Evolutionary conservation across 306 rosid genomes (phyloP).

Genomic region (Clitoria ternatea): DNA sequence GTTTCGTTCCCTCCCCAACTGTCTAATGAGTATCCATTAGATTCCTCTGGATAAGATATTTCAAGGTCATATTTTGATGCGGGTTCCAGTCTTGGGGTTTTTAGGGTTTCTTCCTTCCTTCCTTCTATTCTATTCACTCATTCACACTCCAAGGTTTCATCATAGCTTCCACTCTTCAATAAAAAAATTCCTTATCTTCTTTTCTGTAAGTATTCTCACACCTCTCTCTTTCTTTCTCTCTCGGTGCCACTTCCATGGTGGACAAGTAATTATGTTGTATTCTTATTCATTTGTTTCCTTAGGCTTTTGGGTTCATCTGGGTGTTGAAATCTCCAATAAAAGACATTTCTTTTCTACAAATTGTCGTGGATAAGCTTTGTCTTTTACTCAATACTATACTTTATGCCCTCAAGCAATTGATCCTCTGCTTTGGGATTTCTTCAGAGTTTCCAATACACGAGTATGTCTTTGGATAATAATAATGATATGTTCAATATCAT

Average conservation of each 20-base stretch:
- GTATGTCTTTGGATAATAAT: not conserved
- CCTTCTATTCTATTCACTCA: not conserved
- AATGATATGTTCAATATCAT: not conserved
- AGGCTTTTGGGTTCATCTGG: not conserved
- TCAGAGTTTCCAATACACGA: not conserved
- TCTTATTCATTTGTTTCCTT: not conserved
- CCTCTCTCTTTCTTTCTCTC: not conserved
- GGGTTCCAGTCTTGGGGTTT: too few species aligned
- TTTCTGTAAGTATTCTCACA: not conserved
- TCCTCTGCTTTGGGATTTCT: too few species aligned
- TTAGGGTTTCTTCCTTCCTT: too few species aligned
- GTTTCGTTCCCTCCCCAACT: too few species aligned
- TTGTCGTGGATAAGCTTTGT: not conserved
- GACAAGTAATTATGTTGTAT: not conserved
- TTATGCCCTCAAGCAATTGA: too few species aligned
- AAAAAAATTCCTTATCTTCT: not conserved
- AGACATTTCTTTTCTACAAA: not conserved
- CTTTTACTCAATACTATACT: too few species aligned
- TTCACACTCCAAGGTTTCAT: not conserved
- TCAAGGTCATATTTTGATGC: too few species aligned
- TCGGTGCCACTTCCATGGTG: not conserved
- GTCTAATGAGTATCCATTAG: too few species aligned
- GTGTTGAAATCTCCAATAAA: not conserved
- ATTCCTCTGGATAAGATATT: too few species aligned
- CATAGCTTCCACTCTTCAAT: not conserved